Conservation (phyloP, 805 yeast genomes). For the Wickerhamiella allomyrinae region DNA sequence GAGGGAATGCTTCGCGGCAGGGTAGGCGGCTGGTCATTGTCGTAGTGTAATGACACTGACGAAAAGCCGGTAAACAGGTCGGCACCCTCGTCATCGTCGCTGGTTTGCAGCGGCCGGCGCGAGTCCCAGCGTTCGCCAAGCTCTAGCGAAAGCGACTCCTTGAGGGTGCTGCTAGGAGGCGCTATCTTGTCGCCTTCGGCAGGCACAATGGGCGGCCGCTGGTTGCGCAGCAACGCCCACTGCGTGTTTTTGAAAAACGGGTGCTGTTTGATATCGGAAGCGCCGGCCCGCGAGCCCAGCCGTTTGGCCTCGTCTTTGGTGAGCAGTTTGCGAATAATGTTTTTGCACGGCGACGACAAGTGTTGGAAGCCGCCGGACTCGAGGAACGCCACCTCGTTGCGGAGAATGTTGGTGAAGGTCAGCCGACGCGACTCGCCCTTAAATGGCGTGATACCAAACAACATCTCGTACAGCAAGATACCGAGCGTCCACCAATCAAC, state of each 20-base stretch:
- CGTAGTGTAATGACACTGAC: constrained; percentile 19
- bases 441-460: constrained; percentile 91
- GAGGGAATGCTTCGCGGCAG: neutral
- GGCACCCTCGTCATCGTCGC: constrained; percentile 10
- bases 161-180: constrained; percentile 4
- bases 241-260: constrained; percentile 81
- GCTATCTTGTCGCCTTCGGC: constrained; percentile 30
- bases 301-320: constrained; percentile 82
- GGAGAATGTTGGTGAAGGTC: constrained; percentile 78
- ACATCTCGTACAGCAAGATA: constrained; percentile 82
- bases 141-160: constrained; percentile 16
- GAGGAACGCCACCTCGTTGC: constrained; percentile 68
- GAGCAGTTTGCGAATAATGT: constrained; percentile 62
- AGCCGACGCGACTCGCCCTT: constrained; percentile 80
- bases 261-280: constrained; percentile 85
- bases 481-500: constrained; percentile 99
- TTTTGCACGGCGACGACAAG: constrained; percentile 63
- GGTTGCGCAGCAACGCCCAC: constrained; percentile 90
- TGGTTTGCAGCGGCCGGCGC: constrained; percentile 14
- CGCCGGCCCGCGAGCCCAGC: constrained; percentile 85
- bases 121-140: constrained; percentile 18
- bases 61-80: constrained; percentile 18
- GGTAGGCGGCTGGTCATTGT: constrained; percentile 4
- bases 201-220: constrained; percentile 93
- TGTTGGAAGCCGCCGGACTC: constrained; percentile 39